phyloP scores from a whole-genome alignment of 148 eudicot genomes.

The Cornus controversa region DNA sequence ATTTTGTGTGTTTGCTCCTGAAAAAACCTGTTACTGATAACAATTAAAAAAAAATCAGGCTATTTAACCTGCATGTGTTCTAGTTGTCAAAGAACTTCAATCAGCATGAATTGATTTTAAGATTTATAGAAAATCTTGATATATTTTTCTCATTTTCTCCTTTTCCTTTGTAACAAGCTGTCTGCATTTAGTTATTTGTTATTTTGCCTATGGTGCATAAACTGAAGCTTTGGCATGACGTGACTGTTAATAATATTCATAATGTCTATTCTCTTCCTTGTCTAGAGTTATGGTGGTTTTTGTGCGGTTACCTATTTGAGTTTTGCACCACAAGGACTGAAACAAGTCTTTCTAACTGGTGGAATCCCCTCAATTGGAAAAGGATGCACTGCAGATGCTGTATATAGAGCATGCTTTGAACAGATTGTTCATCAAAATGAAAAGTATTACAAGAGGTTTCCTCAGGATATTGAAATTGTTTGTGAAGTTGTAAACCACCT shows the following conservation, averaged over 20 bases:
- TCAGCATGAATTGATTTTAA: neutral
- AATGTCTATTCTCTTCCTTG: constrained; percentile 12
- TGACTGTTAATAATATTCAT: neutral
- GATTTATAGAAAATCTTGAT: too few relatives aligned
- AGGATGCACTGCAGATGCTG: constrained; percentile 80
- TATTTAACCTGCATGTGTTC: neutral
- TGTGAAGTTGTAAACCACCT: constrained; percentile 63
- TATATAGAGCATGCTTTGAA: constrained; percentile 69
- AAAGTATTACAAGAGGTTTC: constrained; percentile 87
- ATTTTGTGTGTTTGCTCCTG: neutral
- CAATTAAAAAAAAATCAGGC: too few relatives aligned
- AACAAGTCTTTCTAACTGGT: constrained; percentile 87
- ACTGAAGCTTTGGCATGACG: neutral
- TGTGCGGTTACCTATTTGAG: constrained; percentile 92
- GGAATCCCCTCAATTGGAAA: constrained; percentile 82
- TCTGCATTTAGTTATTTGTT: too few relatives aligned
- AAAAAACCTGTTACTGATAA: neutral
- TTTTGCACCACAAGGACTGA: constrained; percentile 92
- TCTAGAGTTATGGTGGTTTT: constrained; percentile 95
- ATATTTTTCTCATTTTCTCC: too few relatives aligned
- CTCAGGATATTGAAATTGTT: constrained; percentile 75
- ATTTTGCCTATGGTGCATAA: neutral
- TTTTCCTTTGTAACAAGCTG: too few relatives aligned
- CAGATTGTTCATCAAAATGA: constrained; percentile 63
- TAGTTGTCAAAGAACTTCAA: neutral